Evolutionary conservation across 2,329 filamentous ascomycete genomes (phyloP).

Genomic region (Alternaria brassicicola): DNA sequence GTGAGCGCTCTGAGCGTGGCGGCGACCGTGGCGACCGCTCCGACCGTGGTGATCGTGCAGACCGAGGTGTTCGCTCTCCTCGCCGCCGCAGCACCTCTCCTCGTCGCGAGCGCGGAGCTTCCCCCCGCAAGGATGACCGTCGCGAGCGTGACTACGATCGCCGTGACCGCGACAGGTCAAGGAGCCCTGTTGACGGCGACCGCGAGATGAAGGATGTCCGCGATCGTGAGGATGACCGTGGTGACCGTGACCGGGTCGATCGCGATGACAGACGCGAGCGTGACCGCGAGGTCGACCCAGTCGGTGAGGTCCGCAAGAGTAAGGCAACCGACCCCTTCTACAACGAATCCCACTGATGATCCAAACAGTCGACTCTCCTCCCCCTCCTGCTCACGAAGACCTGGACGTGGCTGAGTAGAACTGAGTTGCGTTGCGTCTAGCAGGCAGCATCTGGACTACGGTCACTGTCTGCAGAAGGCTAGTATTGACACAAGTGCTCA

Average conservation of each 20-base stretch:
- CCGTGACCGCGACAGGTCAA: slow-evolving; percentile 77
- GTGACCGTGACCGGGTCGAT: slow-evolving; percentile 55
- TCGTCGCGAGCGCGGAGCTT: slow-evolving; percentile 65
- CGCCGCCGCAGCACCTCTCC: slow-evolving; percentile 57
- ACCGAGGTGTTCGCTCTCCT: slow-evolving; percentile 72
- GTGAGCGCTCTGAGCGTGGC: slow-evolving; percentile 67
- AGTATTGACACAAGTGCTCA: slow-evolving; percentile 24
- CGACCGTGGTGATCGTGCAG: slow-evolving; percentile 67
- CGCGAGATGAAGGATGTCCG: slow-evolving; percentile 56
- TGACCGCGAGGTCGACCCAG: slow-evolving; percentile 70
- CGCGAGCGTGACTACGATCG: slow-evolving; percentile 70
- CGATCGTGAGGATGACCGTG: slow-evolving; percentile 68
- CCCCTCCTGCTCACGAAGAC: slow-evolving; percentile 82
- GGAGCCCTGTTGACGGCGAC: slow-evolving; percentile 61
- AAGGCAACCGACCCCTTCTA: slow-evolving; percentile 28
- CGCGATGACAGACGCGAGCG: slow-evolving; percentile 59
- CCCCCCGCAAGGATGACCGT: slow-evolving; percentile 75
- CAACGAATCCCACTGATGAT: slow-evolving; percentile 35
- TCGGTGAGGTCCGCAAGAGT: slow-evolving; percentile 93
- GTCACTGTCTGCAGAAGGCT: slow-evolving; percentile 22
- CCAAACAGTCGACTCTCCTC: slow-evolving; percentile 72
- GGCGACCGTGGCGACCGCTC: slow-evolving; percentile 64
- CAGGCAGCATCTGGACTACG: slow-evolving; percentile 15
- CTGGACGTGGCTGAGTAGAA: slow-evolving; percentile 85
- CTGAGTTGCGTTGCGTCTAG: slow-evolving; percentile 20